phyloP scores from a whole-genome alignment of 495 filamentous ascomycete genomes.

The Aeminium ludgeri region DNA sequence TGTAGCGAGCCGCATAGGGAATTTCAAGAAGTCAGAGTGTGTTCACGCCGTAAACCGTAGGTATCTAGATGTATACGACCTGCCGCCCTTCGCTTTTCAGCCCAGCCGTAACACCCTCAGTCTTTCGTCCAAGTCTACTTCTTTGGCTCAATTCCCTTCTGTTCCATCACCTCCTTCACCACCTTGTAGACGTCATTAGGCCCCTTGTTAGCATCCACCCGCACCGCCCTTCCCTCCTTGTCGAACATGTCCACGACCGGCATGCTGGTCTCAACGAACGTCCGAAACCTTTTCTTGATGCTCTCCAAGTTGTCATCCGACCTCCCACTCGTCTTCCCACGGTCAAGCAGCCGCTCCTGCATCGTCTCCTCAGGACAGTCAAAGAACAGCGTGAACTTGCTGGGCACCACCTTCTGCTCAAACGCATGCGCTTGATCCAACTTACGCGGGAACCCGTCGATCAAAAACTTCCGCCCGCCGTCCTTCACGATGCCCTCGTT shows the following conservation, averaged over 20 bases:
- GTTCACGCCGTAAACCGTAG: too few species aligned
- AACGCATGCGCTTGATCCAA: constrained; percentile 93
- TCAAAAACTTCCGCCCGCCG: constrained; percentile 51
- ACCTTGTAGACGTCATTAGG: constrained; percentile 60
- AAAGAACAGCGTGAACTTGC: constrained; percentile 72
- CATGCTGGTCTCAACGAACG: constrained; percentile 90
- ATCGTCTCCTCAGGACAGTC: constrained; percentile 81
- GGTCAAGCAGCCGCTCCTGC: constrained; percentile 62
- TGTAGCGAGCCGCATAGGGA: too few species aligned
- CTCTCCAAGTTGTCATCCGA: constrained; percentile 87
- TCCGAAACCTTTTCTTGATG: constrained; percentile 88
- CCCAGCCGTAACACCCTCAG: too few species aligned
- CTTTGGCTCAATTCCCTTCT: constrained; percentile 27
- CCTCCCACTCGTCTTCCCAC: constrained; percentile 80
- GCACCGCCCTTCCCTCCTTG: constrained; percentile 58
- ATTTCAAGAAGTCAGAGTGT: too few species aligned
- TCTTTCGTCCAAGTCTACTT: neutral
- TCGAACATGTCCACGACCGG: constrained; percentile 82
- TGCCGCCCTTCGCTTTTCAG: too few species aligned
- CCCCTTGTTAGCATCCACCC: constrained; percentile 46
- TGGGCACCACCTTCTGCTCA: constrained; percentile 71
- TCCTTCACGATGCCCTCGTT: constrained; percentile 35
- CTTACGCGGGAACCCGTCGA: constrained; percentile 91
- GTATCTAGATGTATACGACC: too few species aligned
- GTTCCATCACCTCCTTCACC: constrained; percentile 40